phyloP scores from a whole-genome alignment of 1,139 yeast species.

The Taphrina wiesneri region DNA sequence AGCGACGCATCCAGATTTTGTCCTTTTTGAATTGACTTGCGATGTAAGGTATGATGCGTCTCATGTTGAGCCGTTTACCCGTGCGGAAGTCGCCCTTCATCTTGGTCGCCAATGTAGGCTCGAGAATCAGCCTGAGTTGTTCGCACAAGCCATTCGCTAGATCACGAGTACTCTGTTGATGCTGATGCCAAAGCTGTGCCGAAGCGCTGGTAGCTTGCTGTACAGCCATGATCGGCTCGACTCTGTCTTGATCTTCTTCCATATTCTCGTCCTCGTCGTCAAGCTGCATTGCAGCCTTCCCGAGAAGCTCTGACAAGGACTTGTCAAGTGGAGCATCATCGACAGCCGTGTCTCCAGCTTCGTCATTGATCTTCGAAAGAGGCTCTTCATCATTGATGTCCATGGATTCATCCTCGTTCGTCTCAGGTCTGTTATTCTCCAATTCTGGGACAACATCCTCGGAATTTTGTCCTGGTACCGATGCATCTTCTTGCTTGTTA shows the following conservation, averaged over 20 bases:
- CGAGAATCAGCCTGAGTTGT: conserved; percentile 86
- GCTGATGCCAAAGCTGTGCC: conserved; percentile 73
- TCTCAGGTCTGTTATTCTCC: conserved; percentile 41
- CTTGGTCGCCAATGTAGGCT: conserved; percentile 93
- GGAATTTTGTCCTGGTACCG: conserved; percentile 76
- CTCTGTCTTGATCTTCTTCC: background rate
- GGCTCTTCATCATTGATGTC: background rate
- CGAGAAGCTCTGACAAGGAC: background rate
- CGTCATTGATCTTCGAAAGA: background rate
- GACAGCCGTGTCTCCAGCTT: background rate
- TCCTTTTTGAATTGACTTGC: conserved; percentile 97
- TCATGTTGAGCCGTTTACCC: conserved; percentile 96
- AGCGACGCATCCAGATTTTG: conserved; percentile 96
- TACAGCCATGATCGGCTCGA: background rate
- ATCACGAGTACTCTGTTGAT: conserved; percentile 82
- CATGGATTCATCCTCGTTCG: background rate
- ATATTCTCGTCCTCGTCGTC: background rate
- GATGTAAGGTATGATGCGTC: conserved; percentile 93
- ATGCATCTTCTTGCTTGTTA: conserved; percentile 77
- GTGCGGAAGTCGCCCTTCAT: conserved; percentile 94
- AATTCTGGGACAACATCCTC: conserved; percentile 43
- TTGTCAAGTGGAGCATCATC: background rate
- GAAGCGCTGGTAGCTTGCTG: conserved; percentile 56
- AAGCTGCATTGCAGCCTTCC: background rate
- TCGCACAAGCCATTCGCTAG: conserved; percentile 86